Conservation (phyloP, 805 yeast genomes). For the Tetrapisispora fleetii region DNA sequence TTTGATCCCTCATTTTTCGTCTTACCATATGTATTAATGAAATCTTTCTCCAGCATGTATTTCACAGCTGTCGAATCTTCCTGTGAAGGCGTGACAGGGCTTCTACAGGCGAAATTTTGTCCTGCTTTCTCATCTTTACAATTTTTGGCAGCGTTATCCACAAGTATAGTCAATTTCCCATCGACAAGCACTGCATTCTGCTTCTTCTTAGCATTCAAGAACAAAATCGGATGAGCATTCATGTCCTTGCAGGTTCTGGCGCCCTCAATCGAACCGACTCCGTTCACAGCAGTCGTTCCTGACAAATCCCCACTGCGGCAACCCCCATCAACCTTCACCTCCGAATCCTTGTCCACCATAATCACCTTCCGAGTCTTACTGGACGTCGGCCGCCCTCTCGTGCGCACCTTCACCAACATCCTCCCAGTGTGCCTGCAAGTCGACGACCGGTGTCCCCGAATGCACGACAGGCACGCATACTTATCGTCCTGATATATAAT, state of each 20-base stretch:
- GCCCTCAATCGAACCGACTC: constrained; percentile 5
- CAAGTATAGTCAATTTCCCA: constrained; percentile 23
- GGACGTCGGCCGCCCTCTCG: constrained; percentile 78
- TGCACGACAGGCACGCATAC: constrained; percentile 78
- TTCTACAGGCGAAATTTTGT: not conserved
- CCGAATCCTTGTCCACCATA: constrained; percentile 24
- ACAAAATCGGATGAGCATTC: constrained; percentile 25
- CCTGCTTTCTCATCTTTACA: not conserved
- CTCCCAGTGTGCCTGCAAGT: constrained; percentile 74
- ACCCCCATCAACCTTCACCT: constrained; percentile 7
- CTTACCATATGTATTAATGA: constrained; percentile 10
- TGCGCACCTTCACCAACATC: constrained; percentile 74
- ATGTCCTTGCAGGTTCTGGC: constrained; percentile 7
- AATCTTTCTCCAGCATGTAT: constrained; percentile 23
- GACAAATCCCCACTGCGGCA: not conserved
- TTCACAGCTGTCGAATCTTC: not conserved
- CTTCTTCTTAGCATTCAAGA: constrained; percentile 19
- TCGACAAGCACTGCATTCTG: constrained; percentile 22
- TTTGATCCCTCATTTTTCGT: not conserved
- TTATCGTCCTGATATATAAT: constrained; percentile 70
- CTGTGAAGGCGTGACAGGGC: not conserved
- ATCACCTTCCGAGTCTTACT: constrained; percentile 31
- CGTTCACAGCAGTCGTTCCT: not conserved
- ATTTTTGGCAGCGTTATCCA: constrained; percentile 3
- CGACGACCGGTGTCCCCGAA: constrained; percentile 86